Conservation (phyloP, 306 rosid genomes). For the Dryas alaskensis region DNA sequence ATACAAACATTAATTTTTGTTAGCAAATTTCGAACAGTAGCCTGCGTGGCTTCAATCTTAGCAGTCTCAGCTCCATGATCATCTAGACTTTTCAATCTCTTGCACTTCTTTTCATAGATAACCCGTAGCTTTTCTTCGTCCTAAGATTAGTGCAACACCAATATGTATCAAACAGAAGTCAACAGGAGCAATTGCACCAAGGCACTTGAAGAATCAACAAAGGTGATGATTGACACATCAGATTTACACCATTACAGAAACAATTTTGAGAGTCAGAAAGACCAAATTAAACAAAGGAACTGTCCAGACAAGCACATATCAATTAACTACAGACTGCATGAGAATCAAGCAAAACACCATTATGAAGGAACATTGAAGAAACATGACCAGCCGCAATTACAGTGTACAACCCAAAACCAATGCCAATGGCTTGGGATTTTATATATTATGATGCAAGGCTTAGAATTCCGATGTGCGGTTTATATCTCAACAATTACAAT, state of each 20-base stretch:
- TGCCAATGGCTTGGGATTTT: too few relatives aligned
- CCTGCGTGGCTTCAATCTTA: slow-evolving; percentile 79
- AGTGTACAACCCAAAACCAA: too few relatives aligned
- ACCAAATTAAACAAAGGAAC: neutral
- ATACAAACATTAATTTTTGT: slow-evolving; percentile 84
- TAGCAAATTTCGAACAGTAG: slow-evolving; percentile 64
- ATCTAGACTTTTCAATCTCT: slow-evolving; percentile 75
- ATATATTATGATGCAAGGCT: too few relatives aligned
- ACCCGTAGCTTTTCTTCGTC: slow-evolving; percentile 89
- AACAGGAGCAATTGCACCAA: slow-evolving; percentile 7
- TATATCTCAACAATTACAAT: too few relatives aligned
- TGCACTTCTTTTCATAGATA: slow-evolving; percentile 75
- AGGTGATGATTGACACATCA: neutral
- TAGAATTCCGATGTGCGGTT: too few relatives aligned
- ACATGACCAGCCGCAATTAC: too few relatives aligned
- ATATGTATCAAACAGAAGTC: slow-evolving; percentile 22
- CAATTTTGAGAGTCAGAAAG: neutral
- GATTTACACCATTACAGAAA: neutral
- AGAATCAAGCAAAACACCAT: neutral
- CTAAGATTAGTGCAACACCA: slow-evolving; percentile 40
- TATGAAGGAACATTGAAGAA: neutral
- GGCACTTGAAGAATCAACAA: neutral
- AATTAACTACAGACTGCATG: neutral
- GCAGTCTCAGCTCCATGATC: slow-evolving; percentile 77
- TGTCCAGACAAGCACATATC: neutral